Base-by-base conservation (phyloP, 2,329 filamentous ascomycete genomes). In the Fusarium sp. region DNA sequence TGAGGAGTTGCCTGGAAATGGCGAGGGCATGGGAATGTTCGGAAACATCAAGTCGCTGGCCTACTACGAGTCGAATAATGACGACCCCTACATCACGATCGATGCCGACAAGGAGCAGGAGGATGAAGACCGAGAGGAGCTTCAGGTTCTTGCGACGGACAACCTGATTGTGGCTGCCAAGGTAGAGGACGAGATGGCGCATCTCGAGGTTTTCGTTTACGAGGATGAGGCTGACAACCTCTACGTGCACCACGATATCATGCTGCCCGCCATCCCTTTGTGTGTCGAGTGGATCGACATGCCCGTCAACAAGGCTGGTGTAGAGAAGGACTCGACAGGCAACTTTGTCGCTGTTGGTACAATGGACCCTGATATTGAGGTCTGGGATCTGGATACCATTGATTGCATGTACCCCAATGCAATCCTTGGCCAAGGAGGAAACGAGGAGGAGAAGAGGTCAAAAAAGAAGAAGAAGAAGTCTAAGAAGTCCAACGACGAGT, bases 231-330 rank as follows among this genome's bases (percentile, higher is more conserved):
- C 90, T 42, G 96, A 98, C 80, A 99, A 99, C 78, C 90, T 99
- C 63, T 99, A 99, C 79, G 95, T 99, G 23, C 96, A 99, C 82
- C 96, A 99, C 86, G 96, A 99, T 80, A 97, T 99, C 74, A 98
- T 99, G 95, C 87, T 99, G 56, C 96, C 96, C 31, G 95, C 95
- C 23, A 97, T 99, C 76, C 96, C 96, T 13, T 88, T 99, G 9
- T 96, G 93, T 75, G 87, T 98, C 39, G 96, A 99, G 82, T 99
- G 96, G 96, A 82, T 99, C 42, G 93, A 97, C 77, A 85, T 97
- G 56, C 91, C 93, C n/a, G 93, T 97, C 35, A 90, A 91, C 69
- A 93, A 93, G 77, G 80, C 84, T 13, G 82, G 79, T 43, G 81
- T 85, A 7, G 86, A 87, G 40, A 87, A 87, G 63, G 88, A 91